phyloP scores from a whole-genome alignment of 78 protist genomes.

The Dictyostelium brefeldianum region DNA sequence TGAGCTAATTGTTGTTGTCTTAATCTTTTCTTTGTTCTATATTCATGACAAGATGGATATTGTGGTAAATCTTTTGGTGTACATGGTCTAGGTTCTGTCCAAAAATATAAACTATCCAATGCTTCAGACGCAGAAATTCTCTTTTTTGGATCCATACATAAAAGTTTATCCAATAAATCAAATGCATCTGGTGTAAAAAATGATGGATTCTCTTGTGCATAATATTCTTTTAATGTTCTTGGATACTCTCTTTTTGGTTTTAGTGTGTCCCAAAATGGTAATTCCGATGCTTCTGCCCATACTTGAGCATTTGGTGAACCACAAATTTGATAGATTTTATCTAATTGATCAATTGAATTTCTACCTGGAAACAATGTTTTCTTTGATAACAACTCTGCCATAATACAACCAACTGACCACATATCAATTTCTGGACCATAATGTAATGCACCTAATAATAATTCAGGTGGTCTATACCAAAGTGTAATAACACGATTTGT shows the following conservation, averaged over 20 bases:
- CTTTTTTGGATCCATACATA: constrained; percentile 74
- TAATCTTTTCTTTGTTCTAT: constrained; percentile 61
- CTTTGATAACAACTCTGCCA: constrained; percentile 78
- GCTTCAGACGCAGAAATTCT: constrained; percentile 84
- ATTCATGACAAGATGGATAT: constrained; percentile 80
- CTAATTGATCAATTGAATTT: constrained; percentile 80
- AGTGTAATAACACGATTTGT: constrained; percentile 92
- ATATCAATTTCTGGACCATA: constrained; percentile 92
- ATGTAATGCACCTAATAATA: constrained; percentile 85
- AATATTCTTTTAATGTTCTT: constrained; percentile 39
- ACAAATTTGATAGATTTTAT: constrained; percentile 71
- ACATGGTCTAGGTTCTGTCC: constrained; percentile 75
- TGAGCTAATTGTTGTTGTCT: constrained; percentile 45
- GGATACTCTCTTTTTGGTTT: constrained; percentile 39
- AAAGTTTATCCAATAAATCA: constrained; percentile 61
- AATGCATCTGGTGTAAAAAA: constrained; percentile 75
- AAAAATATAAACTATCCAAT: constrained; percentile 73
- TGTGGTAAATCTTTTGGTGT: constrained; percentile 49
- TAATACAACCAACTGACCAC: constrained; percentile 92
- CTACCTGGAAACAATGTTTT: constrained; percentile 84
- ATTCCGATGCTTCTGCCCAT: constrained; percentile 61
- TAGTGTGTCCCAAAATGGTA: constrained; percentile 44
- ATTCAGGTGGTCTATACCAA: constrained; percentile 98
- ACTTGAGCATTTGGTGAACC: constrained; percentile 76
- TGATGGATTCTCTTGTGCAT: constrained; percentile 13